These are phyloP conservation scores for Lunasporangiospora selenospora DNA, from an alignment of 192 early-diverging fungal species.

Conservation along the genomic window DNA sequence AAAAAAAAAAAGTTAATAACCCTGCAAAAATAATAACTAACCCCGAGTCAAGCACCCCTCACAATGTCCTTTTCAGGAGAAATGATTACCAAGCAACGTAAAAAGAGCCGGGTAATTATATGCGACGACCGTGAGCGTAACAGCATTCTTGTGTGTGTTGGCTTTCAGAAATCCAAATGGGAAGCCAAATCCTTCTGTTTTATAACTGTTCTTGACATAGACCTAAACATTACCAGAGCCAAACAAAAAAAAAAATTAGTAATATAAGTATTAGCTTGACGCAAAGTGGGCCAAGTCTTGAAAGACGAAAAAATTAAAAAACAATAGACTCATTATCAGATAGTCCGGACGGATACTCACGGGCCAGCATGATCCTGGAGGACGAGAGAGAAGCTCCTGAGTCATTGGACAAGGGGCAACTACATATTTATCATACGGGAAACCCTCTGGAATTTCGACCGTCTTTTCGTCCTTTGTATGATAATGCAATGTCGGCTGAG, in stretches of 20 bases:
- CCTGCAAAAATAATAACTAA: background rate
- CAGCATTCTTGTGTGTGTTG: constrained; percentile 65
- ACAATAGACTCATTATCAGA: constrained; percentile 2
- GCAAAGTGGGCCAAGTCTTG: too few species aligned
- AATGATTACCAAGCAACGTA: constrained; percentile 57
- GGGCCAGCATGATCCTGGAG: constrained; percentile 60
- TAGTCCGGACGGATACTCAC: constrained; percentile 24
- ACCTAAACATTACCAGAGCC: constrained; percentile 46
- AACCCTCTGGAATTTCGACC: constrained; percentile 70
- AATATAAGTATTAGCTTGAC: too few species aligned
- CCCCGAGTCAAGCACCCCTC: too few species aligned
- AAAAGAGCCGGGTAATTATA: constrained; percentile 85
- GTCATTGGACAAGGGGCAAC: constrained; percentile 69
- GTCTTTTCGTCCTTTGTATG: constrained; percentile 55
- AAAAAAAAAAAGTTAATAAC: background rate
- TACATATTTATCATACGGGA: constrained; percentile 79
- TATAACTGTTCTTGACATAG: constrained; percentile 69
- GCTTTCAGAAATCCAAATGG: constrained; percentile 81
- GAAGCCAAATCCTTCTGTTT: constrained; percentile 64
- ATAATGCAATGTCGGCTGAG: constrained; percentile 71
- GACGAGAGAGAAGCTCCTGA: constrained; percentile 65
- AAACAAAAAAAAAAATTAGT: too few species aligned
- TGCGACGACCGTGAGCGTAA: constrained; percentile 77
- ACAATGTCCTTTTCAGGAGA: background rate
- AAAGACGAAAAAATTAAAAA: constrained; percentile 21